Conservation (phyloP, 805 yeast genomes). For the Candida nonsorbophila region DNA sequence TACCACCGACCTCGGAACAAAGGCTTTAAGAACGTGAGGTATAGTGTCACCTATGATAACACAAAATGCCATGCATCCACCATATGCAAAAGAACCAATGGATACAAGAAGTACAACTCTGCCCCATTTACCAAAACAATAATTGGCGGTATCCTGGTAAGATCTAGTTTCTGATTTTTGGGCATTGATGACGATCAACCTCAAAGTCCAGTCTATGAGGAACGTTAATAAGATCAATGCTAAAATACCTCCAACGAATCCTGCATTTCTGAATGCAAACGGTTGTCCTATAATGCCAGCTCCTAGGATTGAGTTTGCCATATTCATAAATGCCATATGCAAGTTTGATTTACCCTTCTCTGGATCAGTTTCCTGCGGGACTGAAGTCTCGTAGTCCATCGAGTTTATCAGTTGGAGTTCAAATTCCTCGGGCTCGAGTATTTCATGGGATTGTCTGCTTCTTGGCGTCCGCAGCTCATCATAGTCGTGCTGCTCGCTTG, state of each 20-base stretch:
- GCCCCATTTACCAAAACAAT: slow-evolving; percentile 74
- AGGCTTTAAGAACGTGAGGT: slow-evolving; percentile 76
- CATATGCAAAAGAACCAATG: slow-evolving; percentile 87
- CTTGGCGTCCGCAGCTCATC: no score
- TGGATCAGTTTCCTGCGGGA: slow-evolving; percentile 3
- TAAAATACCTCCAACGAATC: slow-evolving; percentile 67
- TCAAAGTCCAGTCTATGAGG: slow-evolving; percentile 81
- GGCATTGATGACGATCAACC: slow-evolving; percentile 77
- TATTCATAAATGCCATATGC: slow-evolving; percentile 91
- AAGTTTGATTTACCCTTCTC: slow-evolving; percentile 37
- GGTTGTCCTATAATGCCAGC: slow-evolving; percentile 97
- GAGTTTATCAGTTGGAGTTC: no score
- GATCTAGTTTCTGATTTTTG: slow-evolving; percentile 70
- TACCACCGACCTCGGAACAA: slow-evolving; percentile 46
- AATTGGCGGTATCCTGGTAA: slow-evolving; percentile 79
- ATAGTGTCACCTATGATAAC: slow-evolving; percentile 93
- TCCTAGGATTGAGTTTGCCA: slow-evolving; percentile 93
- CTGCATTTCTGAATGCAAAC: slow-evolving; percentile 76
- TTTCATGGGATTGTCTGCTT: no score
- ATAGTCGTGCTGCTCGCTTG: no score
- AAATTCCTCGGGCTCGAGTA: slow-evolving; percentile 4
- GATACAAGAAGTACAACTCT: slow-evolving; percentile 61
- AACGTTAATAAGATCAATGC: slow-evolving; percentile 56
- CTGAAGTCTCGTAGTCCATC: slow-evolving; percentile 3
- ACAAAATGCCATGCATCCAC: slow-evolving; percentile 91